Percentiles rank a stretch among this genome's conserved stretches.
Conservation (phyloP, 345 rosid genomes). For the Lumnitzera littorea region DNA sequence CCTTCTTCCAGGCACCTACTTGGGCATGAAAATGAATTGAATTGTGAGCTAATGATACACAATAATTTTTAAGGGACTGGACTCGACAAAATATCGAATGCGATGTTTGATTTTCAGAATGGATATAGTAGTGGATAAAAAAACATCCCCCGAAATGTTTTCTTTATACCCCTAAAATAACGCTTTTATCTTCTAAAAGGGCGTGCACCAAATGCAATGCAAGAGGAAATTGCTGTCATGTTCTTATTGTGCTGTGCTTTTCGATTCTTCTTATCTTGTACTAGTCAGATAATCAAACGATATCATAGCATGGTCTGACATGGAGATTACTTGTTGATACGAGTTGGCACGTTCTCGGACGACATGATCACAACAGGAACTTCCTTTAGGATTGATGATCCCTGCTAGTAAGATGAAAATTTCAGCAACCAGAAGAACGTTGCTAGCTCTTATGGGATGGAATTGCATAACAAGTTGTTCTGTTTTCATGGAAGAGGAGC, state of each 20-base stretch:
- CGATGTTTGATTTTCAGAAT: too few species aligned
- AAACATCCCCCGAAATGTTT: too few species aligned
- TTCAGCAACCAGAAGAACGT: not conserved
- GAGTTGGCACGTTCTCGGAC: slow-evolving; percentile 70
- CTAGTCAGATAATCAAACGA: too few species aligned
- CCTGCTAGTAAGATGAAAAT: slow-evolving; percentile 24
- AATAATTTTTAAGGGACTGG: too few species aligned
- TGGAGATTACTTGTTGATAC: slow-evolving; percentile 49
- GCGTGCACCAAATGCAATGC: too few species aligned
- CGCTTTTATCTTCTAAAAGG: too few species aligned
- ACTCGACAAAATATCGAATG: too few species aligned
- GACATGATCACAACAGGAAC: slow-evolving; percentile 88
- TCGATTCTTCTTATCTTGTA: too few species aligned
- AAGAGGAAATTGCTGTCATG: too few species aligned
- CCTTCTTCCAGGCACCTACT: slow-evolving; percentile 77
- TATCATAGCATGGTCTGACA: not conserved
- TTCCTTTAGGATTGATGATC: slow-evolving; percentile 59
- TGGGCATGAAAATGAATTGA: not conserved
- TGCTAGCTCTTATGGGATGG: not conserved
- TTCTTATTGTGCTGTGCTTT: too few species aligned
- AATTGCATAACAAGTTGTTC: not conserved
- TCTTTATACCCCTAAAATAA: too few species aligned
- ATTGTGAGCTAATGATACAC: not conserved
- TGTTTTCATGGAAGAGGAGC: not conserved
- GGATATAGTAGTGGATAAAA: too few species aligned